Base-by-base conservation (phyloP, 1,284 basidiomycete genomes). In the Boletellus sp. region DNA sequence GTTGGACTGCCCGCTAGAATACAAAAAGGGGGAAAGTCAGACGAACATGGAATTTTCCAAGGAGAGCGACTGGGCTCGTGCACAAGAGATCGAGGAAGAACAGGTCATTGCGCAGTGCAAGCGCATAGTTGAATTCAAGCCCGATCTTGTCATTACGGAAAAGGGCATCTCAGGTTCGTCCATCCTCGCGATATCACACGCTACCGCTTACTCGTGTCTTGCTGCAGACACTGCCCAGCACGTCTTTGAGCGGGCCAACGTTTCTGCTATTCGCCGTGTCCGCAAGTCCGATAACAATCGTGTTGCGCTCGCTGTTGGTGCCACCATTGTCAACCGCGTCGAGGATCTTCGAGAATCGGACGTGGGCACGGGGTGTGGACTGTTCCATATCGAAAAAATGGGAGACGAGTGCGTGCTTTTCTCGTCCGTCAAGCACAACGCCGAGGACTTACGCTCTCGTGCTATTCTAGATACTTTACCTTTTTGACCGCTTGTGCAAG, bases 221-320 rank as follows among this genome's bases (percentile, higher is more conserved):
- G 33, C 13, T 26, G 43, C 61, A 93, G 94, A 99, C 64, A 85
- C 93, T 44, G 95, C 96, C 0, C 97, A 99, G 67, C 91, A 97
- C 66, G 86, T 93, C 67, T 81, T 99, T 54, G 81, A 88, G 64
- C 93, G 93, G 67, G 82, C 90, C 56, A 88, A 95, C 69, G 84
- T 99, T 54, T 92, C 94, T 18, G 92, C 93, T 43, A 83, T 99
- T 58, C 90, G 96, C 47, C 86, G 95, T 16, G 93, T 99, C 18
- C 86, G 96, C 64, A 99, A 99, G 73, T 95, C 93, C 8, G 96
- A 99, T 73, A 98, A 99, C 79, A 99, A 98, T 75, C 91, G 95
- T 52, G 94, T 99, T 61, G 96, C 96, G 0, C 87, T 97, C 41
- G 95, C 94, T 1, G 89, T 93, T 30, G 95, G 95, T 33, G 95